phyloP scores from a whole-genome alignment of 768 basidiomycete species.

The Calocybe gangraenosa region DNA sequence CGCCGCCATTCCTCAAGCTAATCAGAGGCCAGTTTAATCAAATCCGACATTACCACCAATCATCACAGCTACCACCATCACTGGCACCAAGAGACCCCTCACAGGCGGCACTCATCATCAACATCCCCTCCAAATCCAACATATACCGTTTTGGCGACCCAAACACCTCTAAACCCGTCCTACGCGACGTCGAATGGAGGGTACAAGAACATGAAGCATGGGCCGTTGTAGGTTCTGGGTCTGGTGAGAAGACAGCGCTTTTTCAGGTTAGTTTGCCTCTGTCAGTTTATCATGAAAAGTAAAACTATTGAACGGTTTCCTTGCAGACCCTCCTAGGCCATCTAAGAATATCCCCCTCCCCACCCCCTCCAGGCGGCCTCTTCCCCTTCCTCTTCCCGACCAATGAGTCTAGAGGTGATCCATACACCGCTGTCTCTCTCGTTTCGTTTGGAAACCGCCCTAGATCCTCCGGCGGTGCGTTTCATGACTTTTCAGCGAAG shows the following conservation, averaged over 20 bases:
- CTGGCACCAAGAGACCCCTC: too few species aligned
- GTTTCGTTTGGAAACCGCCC: conserved; percentile 69
- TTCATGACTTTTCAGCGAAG: conserved; percentile 90
- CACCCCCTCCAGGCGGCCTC: conserved; percentile 61
- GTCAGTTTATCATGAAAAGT: neutral
- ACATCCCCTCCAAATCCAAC: conserved; percentile 45
- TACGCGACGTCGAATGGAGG: conserved; percentile 55
- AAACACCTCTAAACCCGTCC: conserved; percentile 40
- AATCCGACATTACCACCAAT: too few species aligned
- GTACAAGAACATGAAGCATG: conserved; percentile 62
- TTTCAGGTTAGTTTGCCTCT: conserved; percentile 50
- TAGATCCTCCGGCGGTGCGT: conserved; percentile 58
- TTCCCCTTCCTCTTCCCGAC: conserved; percentile 75
- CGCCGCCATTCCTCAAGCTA: too few species aligned
- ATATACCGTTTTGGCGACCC: conserved; percentile 60
- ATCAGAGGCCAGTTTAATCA: too few species aligned
- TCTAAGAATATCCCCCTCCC: conserved; percentile 61
- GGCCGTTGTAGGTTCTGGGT: conserved; percentile 68
- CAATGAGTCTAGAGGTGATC: conserved; percentile 28
- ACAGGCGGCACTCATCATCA: too few species aligned
- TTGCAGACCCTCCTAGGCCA: conserved; percentile 65
- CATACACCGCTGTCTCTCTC: conserved; percentile 45
- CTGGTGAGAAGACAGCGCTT: conserved; percentile 56
- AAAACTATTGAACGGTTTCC: neutral
- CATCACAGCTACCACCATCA: too few species aligned